Percentiles rank a stretch among this genome's conserved stretches.
These are phyloP conservation scores for Mortierella sp. DNA, from an alignment of 371 early-diverging fungal genomes.

Conservation along the genomic window DNA sequence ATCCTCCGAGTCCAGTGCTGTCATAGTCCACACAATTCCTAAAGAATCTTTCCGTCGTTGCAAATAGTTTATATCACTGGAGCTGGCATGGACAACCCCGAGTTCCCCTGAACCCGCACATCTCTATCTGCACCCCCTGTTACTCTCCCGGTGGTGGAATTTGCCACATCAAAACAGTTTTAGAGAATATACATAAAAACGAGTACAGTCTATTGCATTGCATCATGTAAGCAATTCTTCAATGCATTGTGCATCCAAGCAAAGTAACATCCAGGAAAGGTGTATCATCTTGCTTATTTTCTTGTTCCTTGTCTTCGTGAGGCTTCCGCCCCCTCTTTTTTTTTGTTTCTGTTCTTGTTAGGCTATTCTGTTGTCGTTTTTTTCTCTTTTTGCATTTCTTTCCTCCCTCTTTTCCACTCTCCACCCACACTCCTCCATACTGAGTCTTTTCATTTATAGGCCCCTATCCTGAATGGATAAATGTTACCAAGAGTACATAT, in stretches of 20 bases:
- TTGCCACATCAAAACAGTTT: background rate
- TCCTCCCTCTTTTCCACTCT: background rate
- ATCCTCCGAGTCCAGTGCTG: too few relatives aligned
- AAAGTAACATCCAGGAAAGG: too few relatives aligned
- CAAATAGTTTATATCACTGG: too few relatives aligned
- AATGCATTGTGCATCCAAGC: too few relatives aligned
- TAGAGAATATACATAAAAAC: background rate
- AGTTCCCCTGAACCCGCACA: background rate
- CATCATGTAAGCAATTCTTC: too few relatives aligned
- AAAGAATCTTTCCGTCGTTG: background rate
- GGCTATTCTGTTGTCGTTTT: too few relatives aligned
- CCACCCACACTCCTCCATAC: background rate
- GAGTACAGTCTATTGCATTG: background rate
- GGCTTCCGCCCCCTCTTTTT: background rate
- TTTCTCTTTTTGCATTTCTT: conserved; percentile 1
- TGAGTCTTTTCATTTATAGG: too few relatives aligned
- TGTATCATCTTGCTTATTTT: too few relatives aligned
- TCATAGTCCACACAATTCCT: too few relatives aligned
- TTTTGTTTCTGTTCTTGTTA: background rate
- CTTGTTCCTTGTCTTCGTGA: background rate
- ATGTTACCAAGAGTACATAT: too few relatives aligned
- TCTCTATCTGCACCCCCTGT: background rate
- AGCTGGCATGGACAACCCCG: background rate
- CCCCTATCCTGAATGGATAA: too few relatives aligned
- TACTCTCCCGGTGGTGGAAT: background rate